Base-by-base conservation (phyloP, 164 flowering plant species). In the Paratinospora sagittata region DNA sequence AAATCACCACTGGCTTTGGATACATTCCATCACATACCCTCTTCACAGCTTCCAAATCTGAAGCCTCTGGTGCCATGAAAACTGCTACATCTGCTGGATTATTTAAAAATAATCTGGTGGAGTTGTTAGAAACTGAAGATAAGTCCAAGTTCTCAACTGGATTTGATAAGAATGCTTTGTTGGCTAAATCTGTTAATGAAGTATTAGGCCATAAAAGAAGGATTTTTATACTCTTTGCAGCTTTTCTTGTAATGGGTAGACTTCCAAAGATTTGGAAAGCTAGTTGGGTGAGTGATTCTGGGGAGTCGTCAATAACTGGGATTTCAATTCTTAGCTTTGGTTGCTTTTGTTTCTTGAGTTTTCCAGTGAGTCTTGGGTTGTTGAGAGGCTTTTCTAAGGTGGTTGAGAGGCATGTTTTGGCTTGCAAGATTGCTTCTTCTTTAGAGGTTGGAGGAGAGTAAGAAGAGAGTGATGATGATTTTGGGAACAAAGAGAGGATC, bases 351-450 rank as follows among this genome's bases (percentile, higher is more conserved):
- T 88, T 90, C 87, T 85, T 93, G 79, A 91, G 82, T 64, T 86
- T 85, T 7, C 90, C 87, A 11, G 87, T 74, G 45, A 91, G 90
- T 69, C 81, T 87, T 45, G 88, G 86, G 77, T 84, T 89, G 85
- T 88, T 88, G 71, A 91, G 84, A 41, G 96, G 89, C 77, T 87
- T 91, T 45, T 84, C 83, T 55, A 91, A 72, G 72, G 90, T 74
- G 75, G 82, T 73, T 27, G 88, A 85, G 69, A 91, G 85, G 81
- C 90, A 85, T 64, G 89, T 83, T 67, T 84, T 89, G 74, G 95
- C 97, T 81, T 94, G 98, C 39, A 72, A 79, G 62, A 91, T 87
- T 70, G 98, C 95, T 71, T 90, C 98, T 76, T 87, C 93, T 77
- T 79, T 94, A 27, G 96, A 77, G 49, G 82, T 65, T 7, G 98